Conservation (phyloP, 306 rosid genomes). For the Casuarina cunninghamiana region DNA sequence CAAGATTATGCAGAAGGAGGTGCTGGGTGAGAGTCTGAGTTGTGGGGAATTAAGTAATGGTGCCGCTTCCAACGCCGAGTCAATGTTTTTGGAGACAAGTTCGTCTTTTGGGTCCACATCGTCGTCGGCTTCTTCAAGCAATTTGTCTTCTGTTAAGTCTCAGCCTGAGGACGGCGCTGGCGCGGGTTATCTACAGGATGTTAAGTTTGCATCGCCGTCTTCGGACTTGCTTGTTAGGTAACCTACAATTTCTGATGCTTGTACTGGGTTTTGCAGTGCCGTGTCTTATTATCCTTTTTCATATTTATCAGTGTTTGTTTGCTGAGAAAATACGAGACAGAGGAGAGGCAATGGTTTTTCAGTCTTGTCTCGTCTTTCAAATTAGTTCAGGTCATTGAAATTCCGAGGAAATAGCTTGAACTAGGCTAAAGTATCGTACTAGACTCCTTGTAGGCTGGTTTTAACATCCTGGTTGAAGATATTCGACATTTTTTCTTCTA, state of each 20-base stretch:
- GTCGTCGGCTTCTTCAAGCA: slow-evolving; percentile 51
- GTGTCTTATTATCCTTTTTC: background rate
- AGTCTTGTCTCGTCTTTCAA: background rate
- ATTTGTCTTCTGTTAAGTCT: slow-evolving; percentile 33
- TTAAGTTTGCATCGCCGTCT: slow-evolving; percentile 16
- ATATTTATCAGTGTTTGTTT: background rate
- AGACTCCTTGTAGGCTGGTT: background rate
- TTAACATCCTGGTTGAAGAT: background rate
- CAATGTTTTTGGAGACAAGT: slow-evolving; percentile 48
- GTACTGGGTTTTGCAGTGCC: background rate
- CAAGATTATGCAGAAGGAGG: slow-evolving; percentile 42
- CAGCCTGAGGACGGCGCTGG: slow-evolving; percentile 29
- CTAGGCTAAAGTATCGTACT: background rate
- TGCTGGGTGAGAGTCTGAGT: slow-evolving; percentile 9
- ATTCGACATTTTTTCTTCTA: background rate
- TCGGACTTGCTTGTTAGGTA: slow-evolving; percentile 39
- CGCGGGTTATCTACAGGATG: slow-evolving; percentile 26
- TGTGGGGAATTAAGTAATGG: slow-evolving; percentile 17
- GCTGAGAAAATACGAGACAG: background rate
- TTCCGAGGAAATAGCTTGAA: background rate
- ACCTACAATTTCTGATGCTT: background rate
- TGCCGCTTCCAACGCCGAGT: slow-evolving; percentile 34
- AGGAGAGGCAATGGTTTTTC: background rate
- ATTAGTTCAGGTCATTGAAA: background rate
- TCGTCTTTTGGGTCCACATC: slow-evolving; percentile 63